Conservation (phyloP, 1,139 yeast species). For the Sugiyamaella novakii region DNA sequence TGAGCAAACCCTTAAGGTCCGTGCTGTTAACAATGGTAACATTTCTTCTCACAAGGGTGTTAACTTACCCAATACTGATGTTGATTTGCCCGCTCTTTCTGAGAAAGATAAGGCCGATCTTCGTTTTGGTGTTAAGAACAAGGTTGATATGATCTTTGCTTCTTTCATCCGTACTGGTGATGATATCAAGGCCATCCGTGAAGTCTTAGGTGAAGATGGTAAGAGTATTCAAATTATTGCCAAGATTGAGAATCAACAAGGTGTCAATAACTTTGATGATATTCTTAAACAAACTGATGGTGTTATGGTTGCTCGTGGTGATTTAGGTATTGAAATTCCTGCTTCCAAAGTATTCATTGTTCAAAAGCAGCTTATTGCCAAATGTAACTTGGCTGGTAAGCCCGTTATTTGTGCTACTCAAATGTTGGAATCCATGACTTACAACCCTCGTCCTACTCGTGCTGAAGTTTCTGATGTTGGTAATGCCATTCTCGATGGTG, state of each 20-base stretch:
- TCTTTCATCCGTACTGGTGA: slow-evolving; percentile 95
- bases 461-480: slow-evolving; percentile 99
- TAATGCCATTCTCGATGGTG: slow-evolving; percentile 98
- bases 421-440: slow-evolving; percentile 99
- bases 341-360: slow-evolving; percentile 98
- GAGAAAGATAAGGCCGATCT: slow-evolving; percentile 94
- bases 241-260: slow-evolving; percentile 99
- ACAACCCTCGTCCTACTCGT: slow-evolving; percentile 99
- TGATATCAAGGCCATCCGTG: slow-evolving; percentile 87
- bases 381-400: slow-evolving; percentile 98
- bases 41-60: slow-evolving; percentile 98
- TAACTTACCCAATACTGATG: slow-evolving; percentile 98
- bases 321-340: slow-evolving; percentile 98
- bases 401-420: slow-evolving; percentile 99
- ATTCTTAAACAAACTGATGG: slow-evolving; percentile 94
- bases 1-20: slow-evolving; percentile 77
- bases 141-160: slow-evolving; percentile 97
- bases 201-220: slow-evolving; percentile 96
- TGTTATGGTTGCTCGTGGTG: slow-evolving; percentile 99
- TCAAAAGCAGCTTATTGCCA: slow-evolving; percentile 98
- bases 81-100: slow-evolving; percentile 95
- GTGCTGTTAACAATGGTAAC: slow-evolving; percentile 90
- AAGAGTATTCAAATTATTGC: slow-evolving; percentile 92
- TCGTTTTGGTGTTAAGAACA: slow-evolving; percentile 92
- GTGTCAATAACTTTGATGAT: slow-evolving; percentile 98